Evolutionary conservation across 306 rosid species (phyloP), one percentile per base, ranked within the genome.

Genomic region (Casuarina cunninghamiana): DNA sequence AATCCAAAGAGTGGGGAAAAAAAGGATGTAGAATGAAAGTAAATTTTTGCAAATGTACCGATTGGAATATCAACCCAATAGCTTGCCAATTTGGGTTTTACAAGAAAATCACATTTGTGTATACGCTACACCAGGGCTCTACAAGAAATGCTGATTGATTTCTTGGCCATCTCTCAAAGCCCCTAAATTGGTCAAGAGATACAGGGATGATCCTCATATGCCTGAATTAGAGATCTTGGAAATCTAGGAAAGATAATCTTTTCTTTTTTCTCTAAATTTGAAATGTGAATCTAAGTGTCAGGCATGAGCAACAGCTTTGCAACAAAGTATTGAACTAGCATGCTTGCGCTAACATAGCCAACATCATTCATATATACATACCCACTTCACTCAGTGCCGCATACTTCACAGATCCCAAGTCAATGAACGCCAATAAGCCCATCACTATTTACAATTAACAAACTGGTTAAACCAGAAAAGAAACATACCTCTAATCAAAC

Each of bases 401-500:
- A 73, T 54, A 26, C 2, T 49, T 7, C 12, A 42, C 19, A 69
- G 17, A 17, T n/a, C 13, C 6, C 32, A 39, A 43, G n/a, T 10
- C 50, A 57, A 48, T 71, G 43, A 46, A 60, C 37, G 50, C 48
- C 54, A 53, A 2, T 19, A 57, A 6, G 19, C 48, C 45, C 80
- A 60, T 76, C 43, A 69, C 61, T 72, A 48, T 42, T 5, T 35
- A 53, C 4, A 26, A 15, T 26, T 42, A 73, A 63, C 43, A 61
- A 43, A 55, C 48, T 69, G 13, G 44, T 57, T 70, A 80, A 65
- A 74, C 13, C 17, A 71, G 58, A 35, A 62, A 65, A 39, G 55
- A 10, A 71, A 15, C 16, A 70, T 89, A 89, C 96, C 98, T 91
- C 86, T 86, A 88, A 83, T 84, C 88, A 81, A 79, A 78, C 68